Evolutionary conservation across 2,329 filamentous ascomycete species (phyloP).

Genomic region (Pyrenochaeta sp.): DNA sequence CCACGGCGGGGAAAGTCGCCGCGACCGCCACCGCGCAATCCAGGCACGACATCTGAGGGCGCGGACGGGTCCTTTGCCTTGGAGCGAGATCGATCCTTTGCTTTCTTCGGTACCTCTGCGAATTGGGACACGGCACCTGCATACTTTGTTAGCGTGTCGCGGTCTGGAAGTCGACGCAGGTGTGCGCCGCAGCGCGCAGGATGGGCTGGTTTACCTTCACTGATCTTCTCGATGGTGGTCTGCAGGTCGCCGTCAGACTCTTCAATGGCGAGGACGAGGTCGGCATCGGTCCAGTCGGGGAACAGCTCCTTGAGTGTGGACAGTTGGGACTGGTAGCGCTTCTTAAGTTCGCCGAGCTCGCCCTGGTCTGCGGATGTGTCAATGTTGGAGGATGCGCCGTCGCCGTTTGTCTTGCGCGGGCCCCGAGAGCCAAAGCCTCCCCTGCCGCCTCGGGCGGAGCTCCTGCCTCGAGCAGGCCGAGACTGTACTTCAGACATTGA

Average conservation of each 20-base stretch:
- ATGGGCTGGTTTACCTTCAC: constrained; percentile 69
- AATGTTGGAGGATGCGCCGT: constrained; percentile 66
- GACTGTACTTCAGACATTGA: constrained; percentile 94
- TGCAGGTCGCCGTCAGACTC: constrained; percentile 82
- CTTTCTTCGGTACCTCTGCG: constrained; percentile 76
- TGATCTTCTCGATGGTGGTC: constrained; percentile 77
- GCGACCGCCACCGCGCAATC: constrained; percentile 31
- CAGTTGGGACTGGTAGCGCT: constrained; percentile 82
- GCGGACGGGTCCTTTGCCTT: constrained; percentile 72
- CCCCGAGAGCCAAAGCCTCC: constrained; percentile 68
- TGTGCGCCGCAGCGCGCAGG: constrained; percentile 4
- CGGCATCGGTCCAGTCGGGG: constrained; percentile 92
- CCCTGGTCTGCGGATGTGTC: constrained; percentile 79
- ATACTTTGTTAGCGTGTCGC: constrained; percentile 8
- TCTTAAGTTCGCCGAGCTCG: constrained; percentile 91
- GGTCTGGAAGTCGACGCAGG: not conserved
- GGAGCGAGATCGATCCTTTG: constrained; percentile 75
- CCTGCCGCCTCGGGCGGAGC: constrained; percentile 85
- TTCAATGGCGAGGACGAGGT: constrained; percentile 89
- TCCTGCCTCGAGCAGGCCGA: constrained; percentile 88
- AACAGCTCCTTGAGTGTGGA: constrained; percentile 89
- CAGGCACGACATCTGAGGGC: constrained; percentile 57
- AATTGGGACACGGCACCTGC: constrained; percentile 82
- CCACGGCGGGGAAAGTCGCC: constrained; percentile 36
- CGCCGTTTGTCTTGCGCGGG: constrained; percentile 70